These are phyloP conservation scores for Triticum timopheevii DNA, from an alignment of 176 grass and related monocot species.

Conservation along the genomic window DNA sequence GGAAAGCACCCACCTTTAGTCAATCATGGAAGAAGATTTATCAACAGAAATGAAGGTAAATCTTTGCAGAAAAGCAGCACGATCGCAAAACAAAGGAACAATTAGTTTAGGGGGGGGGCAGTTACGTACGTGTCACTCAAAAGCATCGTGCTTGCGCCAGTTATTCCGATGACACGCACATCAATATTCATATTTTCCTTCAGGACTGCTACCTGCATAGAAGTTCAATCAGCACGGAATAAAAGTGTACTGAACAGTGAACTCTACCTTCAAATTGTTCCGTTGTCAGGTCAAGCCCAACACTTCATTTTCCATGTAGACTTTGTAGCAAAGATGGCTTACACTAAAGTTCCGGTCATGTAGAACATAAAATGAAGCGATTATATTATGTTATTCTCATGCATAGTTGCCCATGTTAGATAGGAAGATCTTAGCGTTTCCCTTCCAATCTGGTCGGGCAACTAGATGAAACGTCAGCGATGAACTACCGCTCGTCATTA, in stretches of 20 bases:
- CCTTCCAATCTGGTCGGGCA: not conserved
- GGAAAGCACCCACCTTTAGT: not conserved
- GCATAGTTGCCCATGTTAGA: not conserved
- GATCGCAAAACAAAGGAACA: slow-evolving; percentile 9
- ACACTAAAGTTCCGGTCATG: not conserved
- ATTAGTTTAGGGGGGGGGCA: not conserved
- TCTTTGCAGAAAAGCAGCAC: slow-evolving; percentile 5
- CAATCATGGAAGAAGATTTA: not conserved
- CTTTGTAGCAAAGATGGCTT: not conserved
- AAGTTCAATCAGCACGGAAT: slow-evolving; percentile 7
- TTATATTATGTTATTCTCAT: not conserved
- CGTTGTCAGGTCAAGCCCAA: not conserved
- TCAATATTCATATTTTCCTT: slow-evolving; percentile 99
- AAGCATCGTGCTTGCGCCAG: slow-evolving; percentile 74
- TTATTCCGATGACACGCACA: slow-evolving; percentile 92
- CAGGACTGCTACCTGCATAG: slow-evolving; percentile 66
- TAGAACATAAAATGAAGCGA: not conserved
- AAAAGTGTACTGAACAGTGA: not conserved
- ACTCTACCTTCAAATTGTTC: not conserved
- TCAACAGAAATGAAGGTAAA: not conserved
- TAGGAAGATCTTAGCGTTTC: not conserved
- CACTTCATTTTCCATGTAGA: not conserved
- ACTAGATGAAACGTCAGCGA: not conserved
- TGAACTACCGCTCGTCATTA: not conserved
- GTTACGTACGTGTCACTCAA: slow-evolving; percentile 80